phyloP scores from a whole-genome alignment of 192 early-diverging fungal species.

The Spinellus fusiger region DNA sequence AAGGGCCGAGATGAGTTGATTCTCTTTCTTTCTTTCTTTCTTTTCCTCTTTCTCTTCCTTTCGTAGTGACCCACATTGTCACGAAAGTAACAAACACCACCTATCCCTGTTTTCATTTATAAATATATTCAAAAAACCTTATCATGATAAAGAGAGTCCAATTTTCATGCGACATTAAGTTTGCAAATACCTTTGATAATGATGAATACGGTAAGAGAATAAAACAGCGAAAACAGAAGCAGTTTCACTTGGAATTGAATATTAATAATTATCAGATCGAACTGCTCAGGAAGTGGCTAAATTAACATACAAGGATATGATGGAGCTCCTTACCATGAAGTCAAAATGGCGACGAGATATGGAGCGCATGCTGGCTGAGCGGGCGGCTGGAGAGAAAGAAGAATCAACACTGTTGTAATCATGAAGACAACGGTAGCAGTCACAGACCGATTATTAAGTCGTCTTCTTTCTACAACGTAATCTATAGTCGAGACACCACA shows the following conservation, averaged over 20 bases:
- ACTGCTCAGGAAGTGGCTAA: constrained; percentile 20
- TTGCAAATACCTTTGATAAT: constrained; percentile 13
- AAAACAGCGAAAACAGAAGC: neutral
- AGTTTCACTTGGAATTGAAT: neutral
- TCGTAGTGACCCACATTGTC: too few relatives aligned
- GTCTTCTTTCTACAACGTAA: too few relatives aligned
- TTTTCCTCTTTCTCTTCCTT: too few relatives aligned
- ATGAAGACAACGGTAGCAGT: too few relatives aligned
- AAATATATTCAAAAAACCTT: too few relatives aligned
- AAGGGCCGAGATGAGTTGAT: too few relatives aligned
- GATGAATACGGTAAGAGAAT: constrained; percentile 16
- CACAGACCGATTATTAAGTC: too few relatives aligned
- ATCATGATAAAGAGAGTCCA: constrained; percentile 14
- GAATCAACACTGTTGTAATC: too few relatives aligned
- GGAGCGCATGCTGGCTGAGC: constrained; percentile 8
- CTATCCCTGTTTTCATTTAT: too few relatives aligned
- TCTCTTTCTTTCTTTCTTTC: too few relatives aligned
- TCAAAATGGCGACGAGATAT: constrained; percentile 17
- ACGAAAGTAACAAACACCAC: too few relatives aligned
- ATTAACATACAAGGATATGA: constrained; percentile 18
- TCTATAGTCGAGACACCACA: too few relatives aligned
- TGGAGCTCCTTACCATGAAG: constrained; percentile 17
- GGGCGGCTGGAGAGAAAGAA: constrained; percentile 3
- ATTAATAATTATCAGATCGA: neutral
- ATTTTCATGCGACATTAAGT: constrained; percentile 16